Evolutionary conservation across 2,329 filamentous ascomycete genomes (phyloP).

Genomic region (Colletotrichum sp.): DNA sequence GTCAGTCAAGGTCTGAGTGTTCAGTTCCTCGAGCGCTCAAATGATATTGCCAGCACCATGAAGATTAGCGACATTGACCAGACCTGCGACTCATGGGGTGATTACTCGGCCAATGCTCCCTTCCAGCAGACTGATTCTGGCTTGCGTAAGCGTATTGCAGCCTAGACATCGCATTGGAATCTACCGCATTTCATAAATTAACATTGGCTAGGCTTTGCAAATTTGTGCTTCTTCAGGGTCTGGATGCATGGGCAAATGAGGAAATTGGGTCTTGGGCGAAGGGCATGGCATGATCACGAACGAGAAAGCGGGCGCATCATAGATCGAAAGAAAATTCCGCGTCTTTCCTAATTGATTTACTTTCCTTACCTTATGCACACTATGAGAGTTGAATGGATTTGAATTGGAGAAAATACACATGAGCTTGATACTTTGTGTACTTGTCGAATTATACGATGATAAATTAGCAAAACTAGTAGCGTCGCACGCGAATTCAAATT

Average conservation of each 20-base stretch:
- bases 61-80: background rate
- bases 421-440: background rate
- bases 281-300: background rate
- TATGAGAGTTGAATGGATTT: background rate
- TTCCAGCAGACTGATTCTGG: constrained; percentile 8
- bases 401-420: background rate
- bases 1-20: constrained; percentile 52
- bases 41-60: constrained; percentile 16
- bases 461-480: background rate
- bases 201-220: background rate
- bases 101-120: background rate
- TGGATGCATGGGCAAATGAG: background rate
- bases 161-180: background rate
- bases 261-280: background rate
- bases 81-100: background rate
- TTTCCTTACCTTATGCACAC: background rate
- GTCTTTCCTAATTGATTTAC: background rate
- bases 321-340: background rate
- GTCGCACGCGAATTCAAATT: background rate
- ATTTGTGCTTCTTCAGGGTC: background rate
- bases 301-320: constrained; percentile 7
- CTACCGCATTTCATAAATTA: background rate
- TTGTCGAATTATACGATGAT: background rate
- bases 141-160: background rate
- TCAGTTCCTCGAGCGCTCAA: constrained; percentile 51